A percentile compares a stretch with the other conserved stretches of the same genome.
Conservation (phyloP, 78 protist species). For the Pelomyxa schiedti region DNA sequence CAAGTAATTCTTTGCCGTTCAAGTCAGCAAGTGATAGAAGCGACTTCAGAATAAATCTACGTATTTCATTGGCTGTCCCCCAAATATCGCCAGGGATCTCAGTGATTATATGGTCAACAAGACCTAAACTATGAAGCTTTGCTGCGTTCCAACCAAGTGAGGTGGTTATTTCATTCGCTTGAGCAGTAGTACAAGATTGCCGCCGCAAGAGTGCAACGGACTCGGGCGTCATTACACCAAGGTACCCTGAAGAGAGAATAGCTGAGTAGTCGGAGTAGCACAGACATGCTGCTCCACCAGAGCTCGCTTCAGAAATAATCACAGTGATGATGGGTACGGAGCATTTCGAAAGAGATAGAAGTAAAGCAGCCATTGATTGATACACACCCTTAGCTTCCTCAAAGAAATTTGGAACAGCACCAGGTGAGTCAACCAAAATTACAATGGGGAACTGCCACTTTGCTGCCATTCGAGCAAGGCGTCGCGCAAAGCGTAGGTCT, state of each 20-base stretch:
- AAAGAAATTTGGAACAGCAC: constrained; percentile 29
- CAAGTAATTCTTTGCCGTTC: too few species aligned
- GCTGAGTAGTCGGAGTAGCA: constrained; percentile 23
- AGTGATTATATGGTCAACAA: constrained; percentile 6
- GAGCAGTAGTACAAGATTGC: too few species aligned
- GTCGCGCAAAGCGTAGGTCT: neutral
- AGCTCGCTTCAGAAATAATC: constrained; percentile 32
- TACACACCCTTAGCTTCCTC: constrained; percentile 24
- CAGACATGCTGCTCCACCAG: constrained; percentile 36
- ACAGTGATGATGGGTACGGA: constrained; percentile 10
- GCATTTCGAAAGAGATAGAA: constrained; percentile 1
- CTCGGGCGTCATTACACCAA: constrained; percentile 39
- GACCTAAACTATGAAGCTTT: constrained; percentile 10
- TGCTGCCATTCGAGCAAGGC: constrained; percentile 12
- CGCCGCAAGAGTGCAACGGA: constrained; percentile 36
- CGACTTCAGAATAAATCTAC: too few species aligned
- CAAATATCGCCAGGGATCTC: too few species aligned
- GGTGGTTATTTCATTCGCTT: constrained; percentile 9
- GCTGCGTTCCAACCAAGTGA: constrained; percentile 6
- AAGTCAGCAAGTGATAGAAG: too few species aligned
- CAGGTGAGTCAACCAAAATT: constrained; percentile 26
- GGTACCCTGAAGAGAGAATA: constrained; percentile 18
- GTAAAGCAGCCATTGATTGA: constrained; percentile 21
- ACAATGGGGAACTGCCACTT: constrained; percentile 11
- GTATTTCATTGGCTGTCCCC: too few species aligned